These are phyloP conservation scores for Fusarium setosum DNA, from an alignment of 2,329 filamentous ascomycete species.

Conservation along the genomic window DNA sequence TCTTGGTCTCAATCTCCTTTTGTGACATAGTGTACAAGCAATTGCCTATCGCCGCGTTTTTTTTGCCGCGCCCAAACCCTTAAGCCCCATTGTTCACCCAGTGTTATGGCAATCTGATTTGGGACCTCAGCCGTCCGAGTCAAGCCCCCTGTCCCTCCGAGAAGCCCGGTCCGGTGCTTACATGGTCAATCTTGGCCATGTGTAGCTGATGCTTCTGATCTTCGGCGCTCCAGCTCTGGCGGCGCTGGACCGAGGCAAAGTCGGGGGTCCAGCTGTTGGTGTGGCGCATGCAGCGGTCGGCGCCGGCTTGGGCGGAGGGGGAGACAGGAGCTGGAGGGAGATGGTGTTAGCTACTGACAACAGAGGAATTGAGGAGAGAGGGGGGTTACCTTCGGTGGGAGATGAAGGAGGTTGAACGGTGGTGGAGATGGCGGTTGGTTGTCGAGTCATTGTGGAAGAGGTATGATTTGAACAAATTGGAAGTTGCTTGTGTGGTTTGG, in stretches of 20 bases:
- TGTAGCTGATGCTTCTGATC: conserved; percentile 65
- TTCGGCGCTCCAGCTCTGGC: conserved; percentile 65
- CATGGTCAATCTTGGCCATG: conserved; percentile 54
- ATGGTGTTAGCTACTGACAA: conserved; percentile 12
- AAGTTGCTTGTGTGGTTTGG: neutral
- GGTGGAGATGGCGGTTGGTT: conserved; percentile 29
- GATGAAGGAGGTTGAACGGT: conserved; percentile 15
- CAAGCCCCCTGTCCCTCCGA: conserved; percentile 48
- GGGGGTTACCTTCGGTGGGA: conserved; percentile 17
- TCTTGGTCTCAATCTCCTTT: neutral
- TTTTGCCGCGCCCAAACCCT: neutral
- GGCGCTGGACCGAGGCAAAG: conserved; percentile 48
- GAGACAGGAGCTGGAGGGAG: conserved; percentile 20
- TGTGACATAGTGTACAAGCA: conserved; percentile 12
- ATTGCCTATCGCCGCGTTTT: neutral
- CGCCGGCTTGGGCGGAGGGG: conserved; percentile 39
- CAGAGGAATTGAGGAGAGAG: neutral
- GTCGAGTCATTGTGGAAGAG: conserved; percentile 26
- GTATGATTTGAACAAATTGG: neutral
- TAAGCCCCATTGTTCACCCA: neutral
- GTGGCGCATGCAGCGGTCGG: conserved; percentile 48
- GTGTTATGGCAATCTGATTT: conserved; percentile 9
- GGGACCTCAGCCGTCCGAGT: neutral
- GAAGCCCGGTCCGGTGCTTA: conserved; percentile 55
- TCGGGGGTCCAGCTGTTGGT: conserved; percentile 59